Conservation (phyloP, 495 filamentous ascomycete genomes). For the Parachaetomium inaequale region DNA sequence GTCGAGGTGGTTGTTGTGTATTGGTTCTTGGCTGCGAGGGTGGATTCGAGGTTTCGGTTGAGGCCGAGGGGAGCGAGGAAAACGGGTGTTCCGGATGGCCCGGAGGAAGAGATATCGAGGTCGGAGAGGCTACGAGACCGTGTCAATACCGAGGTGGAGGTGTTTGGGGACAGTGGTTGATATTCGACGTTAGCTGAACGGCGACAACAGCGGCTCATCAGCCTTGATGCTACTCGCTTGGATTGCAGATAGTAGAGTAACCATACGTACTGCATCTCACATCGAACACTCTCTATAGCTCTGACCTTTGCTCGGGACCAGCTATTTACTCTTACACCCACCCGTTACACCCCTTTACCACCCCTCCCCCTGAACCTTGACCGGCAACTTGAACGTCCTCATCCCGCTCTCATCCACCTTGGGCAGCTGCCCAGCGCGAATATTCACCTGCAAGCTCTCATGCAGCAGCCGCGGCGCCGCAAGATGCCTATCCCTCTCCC, state of each 20-base stretch:
- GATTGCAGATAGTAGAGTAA: too few relatives aligned
- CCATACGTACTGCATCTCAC: too few relatives aligned
- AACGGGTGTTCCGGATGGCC: not conserved
- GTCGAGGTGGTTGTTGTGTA: not conserved
- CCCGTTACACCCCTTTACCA: too few relatives aligned
- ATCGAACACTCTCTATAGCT: too few relatives aligned
- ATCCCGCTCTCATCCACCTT: conserved; percentile 31
- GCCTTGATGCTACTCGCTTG: too few relatives aligned
- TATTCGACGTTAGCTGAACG: too few relatives aligned
- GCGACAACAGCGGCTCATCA: too few relatives aligned
- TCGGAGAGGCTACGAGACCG: not conserved
- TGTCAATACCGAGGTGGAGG: not conserved
- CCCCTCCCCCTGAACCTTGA: conserved; percentile 30
- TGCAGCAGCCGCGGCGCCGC: conserved; percentile 51
- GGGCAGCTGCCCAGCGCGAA: conserved; percentile 52
- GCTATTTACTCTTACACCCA: too few relatives aligned
- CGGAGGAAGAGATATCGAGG: not conserved
- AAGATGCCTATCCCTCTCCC: conserved; percentile 46
- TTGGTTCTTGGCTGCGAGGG: not conserved
- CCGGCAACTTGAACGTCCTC: conserved; percentile 43
- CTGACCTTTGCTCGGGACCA: too few relatives aligned
- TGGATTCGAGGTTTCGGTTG: not conserved
- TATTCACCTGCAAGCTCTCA: conserved; percentile 57
- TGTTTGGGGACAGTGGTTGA: conserved; percentile 1
- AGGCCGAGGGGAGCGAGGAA: not conserved